These are phyloP conservation scores for Paecilomyces sp. DNA, from an alignment of 2,329 filamentous ascomycete species.

Conservation along the genomic window DNA sequence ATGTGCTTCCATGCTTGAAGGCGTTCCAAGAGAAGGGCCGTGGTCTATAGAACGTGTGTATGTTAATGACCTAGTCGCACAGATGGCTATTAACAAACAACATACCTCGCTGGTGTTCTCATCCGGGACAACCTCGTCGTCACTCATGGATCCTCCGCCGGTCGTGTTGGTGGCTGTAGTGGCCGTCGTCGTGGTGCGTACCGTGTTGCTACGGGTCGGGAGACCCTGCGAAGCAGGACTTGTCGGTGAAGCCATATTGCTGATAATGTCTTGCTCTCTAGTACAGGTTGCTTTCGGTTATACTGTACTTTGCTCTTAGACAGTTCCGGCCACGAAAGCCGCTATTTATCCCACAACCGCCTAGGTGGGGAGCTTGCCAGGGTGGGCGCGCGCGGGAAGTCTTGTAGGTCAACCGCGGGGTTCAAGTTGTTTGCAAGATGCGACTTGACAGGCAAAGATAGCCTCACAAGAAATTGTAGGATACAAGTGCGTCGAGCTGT, in stretches of 20 bases:
- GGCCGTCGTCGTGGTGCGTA: not conserved
- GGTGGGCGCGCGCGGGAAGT: not conserved
- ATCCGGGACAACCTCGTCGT: not conserved
- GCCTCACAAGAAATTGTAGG: not conserved
- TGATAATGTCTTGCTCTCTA: not conserved
- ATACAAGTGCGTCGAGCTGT: not conserved
- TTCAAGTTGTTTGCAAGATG: not conserved
- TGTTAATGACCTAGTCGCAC: not conserved
- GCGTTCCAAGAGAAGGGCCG: slow-evolving; percentile 76
- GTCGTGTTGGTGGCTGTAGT: not conserved
- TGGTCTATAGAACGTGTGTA: slow-evolving; percentile 47
- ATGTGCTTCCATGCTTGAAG: slow-evolving; percentile 95
- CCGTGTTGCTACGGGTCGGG: not conserved
- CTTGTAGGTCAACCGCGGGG: not conserved
- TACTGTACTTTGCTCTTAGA: not conserved
- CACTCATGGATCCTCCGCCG: not conserved
- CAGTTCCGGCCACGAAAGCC: not conserved
- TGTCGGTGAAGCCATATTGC: not conserved
- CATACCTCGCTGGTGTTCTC: not conserved
- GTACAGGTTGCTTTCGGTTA: not conserved
- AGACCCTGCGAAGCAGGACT: not conserved
- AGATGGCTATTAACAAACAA: not conserved
- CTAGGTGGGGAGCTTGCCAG: not conserved
- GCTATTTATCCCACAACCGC: not conserved
- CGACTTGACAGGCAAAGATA: not conserved